phyloP scores from a whole-genome alignment of 2,329 filamentous ascomycete genomes.

The Colletotrichum cordylinicola region DNA sequence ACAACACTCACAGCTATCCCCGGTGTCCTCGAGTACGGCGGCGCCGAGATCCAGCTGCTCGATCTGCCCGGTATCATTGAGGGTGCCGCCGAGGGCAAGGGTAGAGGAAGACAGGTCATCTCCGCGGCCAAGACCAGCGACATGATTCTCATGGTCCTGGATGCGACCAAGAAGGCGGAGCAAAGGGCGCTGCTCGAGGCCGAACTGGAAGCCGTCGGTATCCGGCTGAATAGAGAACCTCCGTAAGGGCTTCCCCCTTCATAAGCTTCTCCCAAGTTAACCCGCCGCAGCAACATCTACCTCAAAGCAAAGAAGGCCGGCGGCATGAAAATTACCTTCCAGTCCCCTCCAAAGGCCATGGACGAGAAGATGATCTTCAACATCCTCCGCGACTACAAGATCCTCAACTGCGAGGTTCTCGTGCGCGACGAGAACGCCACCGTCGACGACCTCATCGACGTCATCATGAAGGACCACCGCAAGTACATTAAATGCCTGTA shows the following conservation, averaged over 20 bases:
- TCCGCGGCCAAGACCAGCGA: slow-evolving; percentile 98
- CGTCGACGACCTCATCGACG: slow-evolving; percentile 98
- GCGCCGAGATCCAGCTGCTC: slow-evolving; percentile 96
- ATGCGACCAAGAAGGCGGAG: slow-evolving; percentile 95
- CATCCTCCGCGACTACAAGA: slow-evolving; percentile 97
- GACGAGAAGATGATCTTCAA: slow-evolving; percentile 99
- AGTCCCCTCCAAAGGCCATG: slow-evolving; percentile 83
- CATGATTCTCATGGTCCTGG: slow-evolving; percentile 93
- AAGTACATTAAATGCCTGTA: slow-evolving; percentile 97
- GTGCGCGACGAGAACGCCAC: slow-evolving; percentile 94
- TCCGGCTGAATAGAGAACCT: slow-evolving; percentile 87
- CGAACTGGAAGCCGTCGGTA: slow-evolving; percentile 93
- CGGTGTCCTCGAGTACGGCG: slow-evolving; percentile 95
- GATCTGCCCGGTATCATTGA: slow-evolving; percentile 99
- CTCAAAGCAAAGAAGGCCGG: slow-evolving; percentile 95
- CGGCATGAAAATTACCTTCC: slow-evolving; percentile 98
- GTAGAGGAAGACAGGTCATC: slow-evolving; percentile 93
- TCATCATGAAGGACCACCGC: slow-evolving; percentile 98
- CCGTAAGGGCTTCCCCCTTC: slow-evolving; percentile 62
- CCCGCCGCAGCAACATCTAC: slow-evolving; percentile 81
- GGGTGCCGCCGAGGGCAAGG: slow-evolving; percentile 94
- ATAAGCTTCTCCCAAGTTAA: not conserved
- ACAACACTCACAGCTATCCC: slow-evolving; percentile 97
- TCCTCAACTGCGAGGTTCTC: slow-evolving; percentile 95
- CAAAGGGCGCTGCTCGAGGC: slow-evolving; percentile 89